Conservation (phyloP, 495 filamentous ascomycete species). For the Ramalina intermedia region DNA sequence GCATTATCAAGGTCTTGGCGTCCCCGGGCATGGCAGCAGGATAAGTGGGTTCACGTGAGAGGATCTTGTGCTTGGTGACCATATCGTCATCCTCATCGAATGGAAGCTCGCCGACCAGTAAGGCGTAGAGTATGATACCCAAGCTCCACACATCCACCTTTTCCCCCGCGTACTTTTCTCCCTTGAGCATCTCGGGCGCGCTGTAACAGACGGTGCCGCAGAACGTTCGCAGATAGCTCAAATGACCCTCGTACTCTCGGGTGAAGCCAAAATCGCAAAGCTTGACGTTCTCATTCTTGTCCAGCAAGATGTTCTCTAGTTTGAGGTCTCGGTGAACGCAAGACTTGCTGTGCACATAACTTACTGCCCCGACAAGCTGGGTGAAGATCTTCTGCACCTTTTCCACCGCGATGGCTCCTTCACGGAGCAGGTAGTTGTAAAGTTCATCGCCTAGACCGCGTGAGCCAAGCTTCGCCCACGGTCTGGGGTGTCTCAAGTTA, state of each 20-base stretch:
- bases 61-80: constrained; percentile 69
- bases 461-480: constrained; percentile 11
- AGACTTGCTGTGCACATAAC: constrained; percentile 87
- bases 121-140: constrained; percentile 87
- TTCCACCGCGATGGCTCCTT: constrained; percentile 70
- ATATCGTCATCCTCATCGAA: constrained; percentile 91
- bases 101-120: constrained; percentile 83
- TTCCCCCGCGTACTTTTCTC: constrained; percentile 93
- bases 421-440: constrained; percentile 81
- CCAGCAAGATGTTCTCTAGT: constrained; percentile 90
- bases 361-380: constrained; percentile 87
- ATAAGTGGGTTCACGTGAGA: constrained; percentile 70
- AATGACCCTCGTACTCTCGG: constrained; percentile 86
- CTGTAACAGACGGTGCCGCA: constrained; percentile 97
- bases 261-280: constrained; percentile 99
- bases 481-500: constrained; percentile 21
- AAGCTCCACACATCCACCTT: constrained; percentile 98
- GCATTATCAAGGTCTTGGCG: constrained; percentile 58
- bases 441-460: constrained; percentile 67
- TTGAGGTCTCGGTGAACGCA: constrained; percentile 97
- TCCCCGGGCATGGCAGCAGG: constrained; percentile 66
- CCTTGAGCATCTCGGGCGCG: constrained; percentile 95
- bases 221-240: constrained; percentile 92
- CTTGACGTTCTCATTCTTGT: constrained; percentile 96
- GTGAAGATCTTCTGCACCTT: constrained; percentile 94